Percentiles rank a stretch among this genome's conserved stretches.
Evolutionary conservation across 1,284 basidiomycete genomes (phyloP).

Genomic region (Fomitopsis schrenkii): DNA sequence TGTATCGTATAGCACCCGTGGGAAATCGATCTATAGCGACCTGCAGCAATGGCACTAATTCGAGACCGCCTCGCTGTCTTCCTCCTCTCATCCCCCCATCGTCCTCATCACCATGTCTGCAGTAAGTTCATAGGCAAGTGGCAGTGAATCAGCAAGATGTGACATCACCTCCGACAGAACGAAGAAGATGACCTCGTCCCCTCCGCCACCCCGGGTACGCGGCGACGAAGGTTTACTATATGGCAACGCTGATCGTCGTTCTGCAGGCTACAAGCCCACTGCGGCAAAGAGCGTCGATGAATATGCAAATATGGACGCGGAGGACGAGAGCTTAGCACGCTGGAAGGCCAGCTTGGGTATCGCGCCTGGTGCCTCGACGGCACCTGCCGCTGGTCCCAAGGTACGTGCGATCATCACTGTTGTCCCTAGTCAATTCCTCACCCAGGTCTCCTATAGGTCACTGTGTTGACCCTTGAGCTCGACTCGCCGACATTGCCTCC

Average conservation of each 20-base stretch:
- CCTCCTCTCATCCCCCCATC: conserved; percentile 17
- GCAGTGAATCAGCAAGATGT: not conserved
- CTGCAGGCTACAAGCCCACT: conserved; percentile 67
- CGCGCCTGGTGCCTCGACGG: conserved; percentile 44
- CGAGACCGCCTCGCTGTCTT: conserved; percentile 8
- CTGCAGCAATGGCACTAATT: conserved; percentile 12
- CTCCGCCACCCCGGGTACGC: conserved; percentile 57
- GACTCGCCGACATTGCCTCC: conserved; percentile 61
- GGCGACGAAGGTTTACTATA: not conserved
- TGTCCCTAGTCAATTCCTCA: not conserved
- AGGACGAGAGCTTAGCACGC: conserved; percentile 81
- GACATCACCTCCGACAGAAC: conserved; percentile 28
- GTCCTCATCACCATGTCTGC: conserved; percentile 34
- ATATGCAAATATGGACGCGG: conserved; percentile 74
- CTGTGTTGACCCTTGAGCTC: conserved; percentile 67
- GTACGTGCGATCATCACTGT: conserved; percentile 28
- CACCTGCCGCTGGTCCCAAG: conserved; percentile 55
- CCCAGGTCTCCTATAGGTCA: conserved; percentile 42
- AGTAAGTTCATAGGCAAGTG: conserved; percentile 19
- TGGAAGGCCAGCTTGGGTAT: conserved; percentile 93
- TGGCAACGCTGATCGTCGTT: not conserved
- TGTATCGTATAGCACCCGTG: conserved; percentile 29
- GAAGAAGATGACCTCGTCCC: conserved; percentile 68
- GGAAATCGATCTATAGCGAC: conserved; percentile 31
- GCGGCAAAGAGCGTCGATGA: conserved; percentile 66